These are phyloP conservation scores for Cytospora leucostoma DNA, from an alignment of 2,329 filamentous ascomycete genomes.

Conservation along the genomic window DNA sequence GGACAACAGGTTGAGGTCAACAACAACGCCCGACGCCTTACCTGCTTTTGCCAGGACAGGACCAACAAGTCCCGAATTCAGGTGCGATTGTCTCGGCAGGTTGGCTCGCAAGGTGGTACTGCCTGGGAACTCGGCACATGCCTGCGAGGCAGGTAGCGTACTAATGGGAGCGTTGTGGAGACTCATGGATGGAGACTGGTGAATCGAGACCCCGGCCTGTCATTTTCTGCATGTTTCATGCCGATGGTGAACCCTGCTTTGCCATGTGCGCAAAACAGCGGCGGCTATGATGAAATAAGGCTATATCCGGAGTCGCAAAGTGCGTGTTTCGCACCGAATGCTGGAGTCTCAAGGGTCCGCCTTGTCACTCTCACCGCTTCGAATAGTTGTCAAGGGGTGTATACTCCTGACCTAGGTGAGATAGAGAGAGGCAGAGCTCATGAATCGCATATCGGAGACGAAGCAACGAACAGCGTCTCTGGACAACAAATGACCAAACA, in stretches of 20 bases:
- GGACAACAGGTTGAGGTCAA: conserved; percentile 8
- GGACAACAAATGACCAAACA: conserved; percentile 6
- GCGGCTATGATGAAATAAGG: conserved; percentile 21
- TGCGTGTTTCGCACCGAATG: conserved; percentile 16
- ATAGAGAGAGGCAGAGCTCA: not conserved
- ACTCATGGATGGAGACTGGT: conserved; percentile 16
- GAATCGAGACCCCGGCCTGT: conserved; percentile 27
- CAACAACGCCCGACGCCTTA: not conserved
- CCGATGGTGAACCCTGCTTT: conserved; percentile 27
- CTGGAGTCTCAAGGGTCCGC: conserved; percentile 16
- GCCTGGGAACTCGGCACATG: not conserved
- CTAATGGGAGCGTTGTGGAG: not conserved
- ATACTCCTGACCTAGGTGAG: not conserved
- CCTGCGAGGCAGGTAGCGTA: not conserved
- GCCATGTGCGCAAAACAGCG: conserved; percentile 29
- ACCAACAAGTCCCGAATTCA: not conserved
- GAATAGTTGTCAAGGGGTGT: not conserved
- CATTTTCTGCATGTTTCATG: conserved; percentile 29
- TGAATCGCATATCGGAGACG: not conserved
- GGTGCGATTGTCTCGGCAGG: not conserved
- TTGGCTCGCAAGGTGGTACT: not conserved
- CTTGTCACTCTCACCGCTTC: conserved; percentile 13
- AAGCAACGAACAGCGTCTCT: not conserved
- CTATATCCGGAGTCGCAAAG: conserved; percentile 7
- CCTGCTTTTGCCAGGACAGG: not conserved